Percentiles rank a stretch among this genome's conserved stretches.
These are phyloP conservation scores for Dipodascopsis tothii DNA, from an alignment of 805 yeast species.

Conservation along the genomic window DNA sequence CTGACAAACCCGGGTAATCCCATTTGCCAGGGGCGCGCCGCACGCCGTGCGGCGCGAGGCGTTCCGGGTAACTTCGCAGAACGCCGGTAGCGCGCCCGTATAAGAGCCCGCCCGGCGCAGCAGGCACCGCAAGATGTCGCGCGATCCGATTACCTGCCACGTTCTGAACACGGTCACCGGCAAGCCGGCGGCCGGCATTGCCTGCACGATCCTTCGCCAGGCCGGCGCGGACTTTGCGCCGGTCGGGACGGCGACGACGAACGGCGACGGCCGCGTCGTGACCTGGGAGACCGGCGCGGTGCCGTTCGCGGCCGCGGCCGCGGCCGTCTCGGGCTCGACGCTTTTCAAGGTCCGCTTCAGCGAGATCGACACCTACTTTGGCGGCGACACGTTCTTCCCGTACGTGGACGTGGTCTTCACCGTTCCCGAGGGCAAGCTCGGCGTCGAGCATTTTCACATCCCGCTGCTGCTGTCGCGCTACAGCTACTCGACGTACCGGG, in stretches of 20 bases:
- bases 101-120: too few relatives aligned
- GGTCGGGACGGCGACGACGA: constrained; percentile 64
- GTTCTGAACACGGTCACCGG: constrained; percentile 79
- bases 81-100: too few relatives aligned
- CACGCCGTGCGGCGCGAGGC: too few relatives aligned
- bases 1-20: too few relatives aligned
- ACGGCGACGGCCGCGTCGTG: constrained; percentile 71
- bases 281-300: constrained; percentile 42
- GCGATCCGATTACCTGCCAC: constrained; percentile 77
- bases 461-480: constrained; percentile 79
- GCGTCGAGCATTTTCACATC: constrained; percentile 75
- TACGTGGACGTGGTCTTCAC: constrained; percentile 73
- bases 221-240: constrained; percentile 33
- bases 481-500: constrained; percentile 87
- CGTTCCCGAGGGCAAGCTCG: constrained; percentile 43
- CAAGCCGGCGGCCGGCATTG: constrained; percentile 70
- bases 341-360: constrained; percentile 55
- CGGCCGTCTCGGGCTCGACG: constrained; percentile 14
- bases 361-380: constrained; percentile 63
- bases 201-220: constrained; percentile 42
- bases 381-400: constrained; percentile 67
- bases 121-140: too few relatives aligned
- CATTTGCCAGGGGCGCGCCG: too few relatives aligned
- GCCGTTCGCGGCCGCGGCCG: constrained; percentile 1
- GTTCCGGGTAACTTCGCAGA: too few relatives aligned